Evolutionary conservation across 2,329 filamentous ascomycete species (phyloP), one percentile per base, ranked within the genome.

Genomic region (Paraphaeosphaeria sporulosa): DNA sequence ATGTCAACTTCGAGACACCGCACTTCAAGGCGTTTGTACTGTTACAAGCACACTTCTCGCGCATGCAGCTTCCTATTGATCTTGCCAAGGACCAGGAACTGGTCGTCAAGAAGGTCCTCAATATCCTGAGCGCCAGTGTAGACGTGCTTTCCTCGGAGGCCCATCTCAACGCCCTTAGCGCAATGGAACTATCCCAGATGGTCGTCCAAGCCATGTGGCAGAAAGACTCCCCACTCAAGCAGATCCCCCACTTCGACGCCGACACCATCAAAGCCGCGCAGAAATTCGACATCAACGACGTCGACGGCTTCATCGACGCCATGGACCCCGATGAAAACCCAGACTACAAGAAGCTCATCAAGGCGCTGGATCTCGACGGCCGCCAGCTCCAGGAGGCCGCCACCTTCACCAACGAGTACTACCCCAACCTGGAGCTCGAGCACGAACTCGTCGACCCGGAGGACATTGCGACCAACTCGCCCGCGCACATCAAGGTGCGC

Each of bases 141-240:
- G 95, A 99, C 76, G 93, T 99, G 17, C 86, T 99, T 38, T 97
- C 93, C 10, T 97, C 94, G 0, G 94, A 99, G 71, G 95, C 94
- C 15, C 93, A 97, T 71, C 85, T 99, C 63, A 99, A 99, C 75
- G 94, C 95, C 61, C 96, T 97, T 90, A 94, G 90, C 71, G 95
- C 95, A 30, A 99, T 99, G 94, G 95, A 99, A 78, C 93, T 99
- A 87, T 96, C 92, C 13, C 95, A 99, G 76, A 99, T 99, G 95
- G 92, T 96, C 55, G 94, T 99, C 3, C 95, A 99, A 80, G 94
- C 91, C 52, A 97, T 98, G 92, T 99, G 95, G 95, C 94, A 99
- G 80, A 91, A 94, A 59, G 95, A 99, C 78, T 96, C 92, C 71
- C 94, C 95, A 42, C 85, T 99, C 67, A 97, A 97, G 82, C 95